phyloP scores from a whole-genome alignment of 2,329 filamentous ascomycete species.

The Elsinoe necatrix region DNA sequence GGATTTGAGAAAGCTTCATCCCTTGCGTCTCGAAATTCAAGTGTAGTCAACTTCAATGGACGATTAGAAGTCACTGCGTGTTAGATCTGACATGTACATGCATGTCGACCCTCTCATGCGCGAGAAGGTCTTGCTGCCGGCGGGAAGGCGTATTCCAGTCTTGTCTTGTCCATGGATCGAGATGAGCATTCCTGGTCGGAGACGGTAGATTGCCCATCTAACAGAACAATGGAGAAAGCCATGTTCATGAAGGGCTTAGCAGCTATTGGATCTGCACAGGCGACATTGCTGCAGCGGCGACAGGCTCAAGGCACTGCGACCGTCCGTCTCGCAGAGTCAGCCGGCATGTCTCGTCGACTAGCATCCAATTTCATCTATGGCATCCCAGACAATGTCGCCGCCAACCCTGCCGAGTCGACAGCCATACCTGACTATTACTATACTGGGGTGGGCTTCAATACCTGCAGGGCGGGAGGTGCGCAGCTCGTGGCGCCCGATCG shows the following conservation, averaged over 20 bases:
- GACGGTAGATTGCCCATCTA: neutral
- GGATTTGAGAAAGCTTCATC: no score
- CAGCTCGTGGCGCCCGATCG: constrained; percentile 28
- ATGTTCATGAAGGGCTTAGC: neutral
- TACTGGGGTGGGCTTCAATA: constrained; percentile 35
- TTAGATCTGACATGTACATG: no score
- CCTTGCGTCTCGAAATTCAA: no score
- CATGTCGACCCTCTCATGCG: no score
- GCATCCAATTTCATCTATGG: constrained; percentile 39
- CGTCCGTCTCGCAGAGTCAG: constrained; percentile 23
- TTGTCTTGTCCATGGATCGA: no score
- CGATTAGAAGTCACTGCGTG: no score
- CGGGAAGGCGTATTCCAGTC: no score
- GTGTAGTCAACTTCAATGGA: no score
- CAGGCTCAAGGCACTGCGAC: constrained; percentile 1
- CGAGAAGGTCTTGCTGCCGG: no score
- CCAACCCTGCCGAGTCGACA: constrained; percentile 21
- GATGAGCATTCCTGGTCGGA: no score
- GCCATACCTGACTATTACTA: constrained; percentile 34
- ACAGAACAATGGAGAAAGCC: neutral
- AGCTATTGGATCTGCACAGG: neutral
- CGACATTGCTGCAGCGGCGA: neutral
- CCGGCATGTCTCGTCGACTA: constrained; percentile 30
- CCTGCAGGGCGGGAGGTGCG: constrained; percentile 36
- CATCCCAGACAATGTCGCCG: constrained; percentile 30